These are phyloP conservation scores for Ophioceras dolichostomum DNA, from an alignment of 2,329 filamentous ascomycete genomes.

Conservation along the genomic window DNA sequence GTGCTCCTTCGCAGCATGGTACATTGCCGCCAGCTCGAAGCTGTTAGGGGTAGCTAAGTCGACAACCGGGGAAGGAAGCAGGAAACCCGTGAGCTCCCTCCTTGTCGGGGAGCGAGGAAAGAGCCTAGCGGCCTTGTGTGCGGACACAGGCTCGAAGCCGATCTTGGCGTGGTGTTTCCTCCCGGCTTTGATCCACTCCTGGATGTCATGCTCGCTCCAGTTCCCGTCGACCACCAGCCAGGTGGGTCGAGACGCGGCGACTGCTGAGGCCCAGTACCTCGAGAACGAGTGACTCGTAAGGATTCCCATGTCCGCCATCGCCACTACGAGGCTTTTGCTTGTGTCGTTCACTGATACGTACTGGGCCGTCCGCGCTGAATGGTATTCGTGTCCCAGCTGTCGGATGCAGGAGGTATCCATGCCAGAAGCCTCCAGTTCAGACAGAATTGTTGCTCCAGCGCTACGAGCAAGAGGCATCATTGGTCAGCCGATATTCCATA, in stretches of 20 bases:
- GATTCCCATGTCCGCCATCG: conserved; percentile 93
- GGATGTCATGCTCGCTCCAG: conserved; percentile 57
- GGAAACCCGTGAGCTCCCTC: conserved; percentile 11
- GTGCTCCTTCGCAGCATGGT: conserved; percentile 52
- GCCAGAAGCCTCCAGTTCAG: conserved; percentile 49
- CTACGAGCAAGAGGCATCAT: conserved; percentile 24
- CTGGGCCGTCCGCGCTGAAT: conserved; percentile 62
- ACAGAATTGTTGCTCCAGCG: conserved; percentile 61
- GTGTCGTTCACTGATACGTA: conserved; percentile 84
- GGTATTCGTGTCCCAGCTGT: conserved; percentile 33
- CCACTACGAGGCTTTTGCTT: conserved; percentile 73
- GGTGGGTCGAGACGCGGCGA: conserved; percentile 46
- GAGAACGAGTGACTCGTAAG: conserved; percentile 46
- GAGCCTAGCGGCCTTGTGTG: conserved; percentile 59
- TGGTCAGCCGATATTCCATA: neutral
- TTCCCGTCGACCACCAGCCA: conserved; percentile 84
- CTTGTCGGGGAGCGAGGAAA: conserved; percentile 33
- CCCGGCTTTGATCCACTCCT: conserved; percentile 53
- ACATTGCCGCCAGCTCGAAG: conserved; percentile 71
- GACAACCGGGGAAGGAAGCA: conserved; percentile 52
- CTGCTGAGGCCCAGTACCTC: conserved; percentile 46
- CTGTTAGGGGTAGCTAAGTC: conserved; percentile 73
- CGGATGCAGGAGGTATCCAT: conserved; percentile 54
- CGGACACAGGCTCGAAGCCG: conserved; percentile 83
- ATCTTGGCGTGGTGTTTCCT: conserved; percentile 44